These are phyloP conservation scores for Ettlia oleoabundans DNA, from an alignment of 139 green algal species.

Conservation along the genomic window DNA sequence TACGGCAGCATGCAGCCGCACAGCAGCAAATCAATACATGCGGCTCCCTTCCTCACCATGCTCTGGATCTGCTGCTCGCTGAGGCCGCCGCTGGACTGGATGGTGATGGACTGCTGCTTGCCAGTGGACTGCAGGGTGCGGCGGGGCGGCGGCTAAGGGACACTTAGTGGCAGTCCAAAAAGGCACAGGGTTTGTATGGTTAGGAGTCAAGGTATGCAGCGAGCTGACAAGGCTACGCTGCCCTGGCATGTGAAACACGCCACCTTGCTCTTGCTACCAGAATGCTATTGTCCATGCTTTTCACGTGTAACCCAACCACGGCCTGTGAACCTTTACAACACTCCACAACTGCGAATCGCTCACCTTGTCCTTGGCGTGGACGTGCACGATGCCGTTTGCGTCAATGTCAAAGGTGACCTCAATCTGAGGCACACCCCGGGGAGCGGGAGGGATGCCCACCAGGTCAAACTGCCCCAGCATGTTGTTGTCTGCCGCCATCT, in stretches of 20 bases:
- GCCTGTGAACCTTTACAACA: too few relatives aligned
- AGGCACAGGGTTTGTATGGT: too few relatives aligned
- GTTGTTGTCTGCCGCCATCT: slow-evolving; percentile 99
- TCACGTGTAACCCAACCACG: too few relatives aligned
- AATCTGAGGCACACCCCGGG: slow-evolving; percentile 95
- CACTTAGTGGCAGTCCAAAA: background rate
- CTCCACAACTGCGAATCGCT: too few relatives aligned
- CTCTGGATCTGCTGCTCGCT: slow-evolving; percentile 93
- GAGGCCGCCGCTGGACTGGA: slow-evolving; percentile 88
- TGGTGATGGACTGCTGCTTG: slow-evolving; percentile 98
- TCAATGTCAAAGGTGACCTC: slow-evolving; percentile 98
- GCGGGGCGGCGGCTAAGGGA: background rate
- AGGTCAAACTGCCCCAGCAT: slow-evolving; percentile 98
- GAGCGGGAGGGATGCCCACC: slow-evolving; percentile 94
- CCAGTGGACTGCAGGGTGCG: slow-evolving; percentile 69
- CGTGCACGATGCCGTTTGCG: slow-evolving; percentile 96
- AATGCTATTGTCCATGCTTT: too few relatives aligned
- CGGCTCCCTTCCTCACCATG: too few relatives aligned
- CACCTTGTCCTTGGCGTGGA: slow-evolving; percentile 92
- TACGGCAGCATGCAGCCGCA: too few relatives aligned
- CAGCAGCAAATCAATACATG: too few relatives aligned
- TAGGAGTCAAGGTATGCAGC: too few relatives aligned
- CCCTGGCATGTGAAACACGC: too few relatives aligned
- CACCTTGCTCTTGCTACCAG: too few relatives aligned
- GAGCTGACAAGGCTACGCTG: too few relatives aligned